Conservation (phyloP, 805 yeast genomes). For the Metschnikowia henanensis region DNA sequence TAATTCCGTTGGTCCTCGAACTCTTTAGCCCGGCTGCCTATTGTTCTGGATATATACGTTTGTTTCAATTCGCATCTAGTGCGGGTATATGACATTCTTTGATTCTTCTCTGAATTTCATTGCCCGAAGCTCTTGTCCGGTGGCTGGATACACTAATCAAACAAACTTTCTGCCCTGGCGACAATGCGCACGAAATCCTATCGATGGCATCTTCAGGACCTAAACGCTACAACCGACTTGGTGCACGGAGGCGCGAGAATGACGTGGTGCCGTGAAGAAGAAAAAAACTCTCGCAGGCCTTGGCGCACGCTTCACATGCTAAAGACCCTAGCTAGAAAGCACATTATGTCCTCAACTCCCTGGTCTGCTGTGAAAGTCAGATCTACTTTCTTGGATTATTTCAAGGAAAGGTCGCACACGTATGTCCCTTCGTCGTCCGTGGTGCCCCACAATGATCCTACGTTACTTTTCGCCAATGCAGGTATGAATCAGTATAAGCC, state of each 20-base stretch:
- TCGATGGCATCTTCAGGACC: no score
- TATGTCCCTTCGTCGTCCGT: constrained; percentile 93
- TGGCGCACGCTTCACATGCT: constrained; percentile 14
- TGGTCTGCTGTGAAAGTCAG: constrained; percentile 64
- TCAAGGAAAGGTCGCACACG: constrained; percentile 66
- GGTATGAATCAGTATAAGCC: constrained; percentile 99
- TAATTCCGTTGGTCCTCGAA: no score
- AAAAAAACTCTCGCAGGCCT: constrained; percentile 12
- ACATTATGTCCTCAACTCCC: constrained; percentile 16
- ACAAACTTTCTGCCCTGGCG: no score
- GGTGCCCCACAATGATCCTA: constrained; percentile 97
- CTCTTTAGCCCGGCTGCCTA: neutral
- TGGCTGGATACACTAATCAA: no score
- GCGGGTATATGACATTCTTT: no score
- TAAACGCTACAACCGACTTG: neutral
- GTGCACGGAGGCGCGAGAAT: constrained; percentile 10
- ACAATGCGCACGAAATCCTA: no score
- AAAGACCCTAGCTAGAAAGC: constrained; percentile 18
- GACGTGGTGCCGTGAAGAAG: constrained; percentile 2
- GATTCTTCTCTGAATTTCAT: no score
- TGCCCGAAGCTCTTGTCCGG: no score
- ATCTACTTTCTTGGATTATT: constrained; percentile 80
- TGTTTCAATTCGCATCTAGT: neutral
- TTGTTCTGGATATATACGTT: neutral
- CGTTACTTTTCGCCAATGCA: constrained; percentile 94